phyloP scores from a whole-genome alignment of 2,329 filamentous ascomycete species.

The Ceratocystis huliohia region DNA sequence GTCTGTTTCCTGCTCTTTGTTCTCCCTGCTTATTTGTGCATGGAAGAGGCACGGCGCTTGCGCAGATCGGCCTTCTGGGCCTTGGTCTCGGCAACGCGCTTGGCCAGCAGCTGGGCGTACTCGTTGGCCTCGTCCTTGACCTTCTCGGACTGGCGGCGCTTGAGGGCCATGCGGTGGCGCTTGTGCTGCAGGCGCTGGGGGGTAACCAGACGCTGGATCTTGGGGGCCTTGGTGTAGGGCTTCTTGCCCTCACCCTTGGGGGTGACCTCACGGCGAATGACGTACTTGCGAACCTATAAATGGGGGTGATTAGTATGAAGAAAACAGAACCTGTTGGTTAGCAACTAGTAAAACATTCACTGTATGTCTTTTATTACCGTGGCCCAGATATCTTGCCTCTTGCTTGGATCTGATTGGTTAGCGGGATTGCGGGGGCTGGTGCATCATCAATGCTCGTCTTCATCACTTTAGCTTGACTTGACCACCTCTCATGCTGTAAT shows the following conservation, averaged over 20 bases:
- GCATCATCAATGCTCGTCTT: background rate
- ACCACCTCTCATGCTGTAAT: background rate
- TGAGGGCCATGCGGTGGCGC: conserved; percentile 94
- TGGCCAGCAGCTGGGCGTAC: conserved; percentile 90
- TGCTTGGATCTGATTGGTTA: background rate
- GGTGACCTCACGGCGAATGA: conserved; percentile 96
- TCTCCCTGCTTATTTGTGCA: conserved; percentile 60
- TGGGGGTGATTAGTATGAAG: conserved; percentile 16
- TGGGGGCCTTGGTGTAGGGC: conserved; percentile 99
- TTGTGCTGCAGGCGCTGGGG: conserved; percentile 99
- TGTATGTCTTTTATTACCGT: conserved; percentile 17
- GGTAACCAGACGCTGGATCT: conserved; percentile 98
- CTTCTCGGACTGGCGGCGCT: conserved; percentile 94
- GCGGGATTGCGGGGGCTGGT: conserved; percentile 13
- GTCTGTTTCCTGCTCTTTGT: background rate
- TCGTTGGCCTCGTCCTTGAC: conserved; percentile 98
- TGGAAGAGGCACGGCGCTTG: conserved; percentile 94
- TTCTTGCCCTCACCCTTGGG: conserved; percentile 96
- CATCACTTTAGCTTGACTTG: background rate
- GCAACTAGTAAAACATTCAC: conserved; percentile 24
- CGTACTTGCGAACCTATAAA: conserved; percentile 88
- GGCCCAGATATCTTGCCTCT: conserved; percentile 5
- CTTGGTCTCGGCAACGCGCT: conserved; percentile 95
- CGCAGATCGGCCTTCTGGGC: conserved; percentile 81
- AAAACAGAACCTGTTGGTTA: conserved; percentile 25